Base-by-base conservation (phyloP, 1,284 basidiomycete species). In the Ceratobasidium sp. region DNA sequence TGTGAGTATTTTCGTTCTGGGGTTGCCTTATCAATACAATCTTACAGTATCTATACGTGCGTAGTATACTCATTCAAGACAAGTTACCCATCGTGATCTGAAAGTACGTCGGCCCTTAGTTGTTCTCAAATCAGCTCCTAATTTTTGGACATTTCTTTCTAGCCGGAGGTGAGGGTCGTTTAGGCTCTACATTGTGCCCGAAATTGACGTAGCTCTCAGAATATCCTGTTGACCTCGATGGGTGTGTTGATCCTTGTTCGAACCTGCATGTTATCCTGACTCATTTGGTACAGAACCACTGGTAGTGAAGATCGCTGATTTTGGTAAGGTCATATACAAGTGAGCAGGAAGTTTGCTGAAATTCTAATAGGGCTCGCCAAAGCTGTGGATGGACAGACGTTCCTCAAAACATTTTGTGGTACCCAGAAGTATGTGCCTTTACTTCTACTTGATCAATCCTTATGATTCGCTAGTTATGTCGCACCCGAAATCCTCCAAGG, bases 1-100 rank as follows among this genome's bases (percentile, higher is more conserved):
- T 42, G 73, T 75, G 20, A n/a, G 73, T 56, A 7, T 8, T 26
- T 26, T 23, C 33, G 8, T 58, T n/a, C 35, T 69, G 20, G 33
- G 17, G 6, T 33, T 37, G 53, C 8, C 20, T 39, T 23, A 17
- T 17, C 1, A 37, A 42, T n/a, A n/a, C 54, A 15, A 6, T 58
- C 26, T 31, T 20, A 23, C 6, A 11, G 7, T 37, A 47, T 49
- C 33, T 35, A 17, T 68, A n/a, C 15, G 13, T 31, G n/a, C 26
- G 53, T n/a, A 75, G 73, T 75, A 54, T 54, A 75, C 73, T 33
- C 73, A 75, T 54, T 75, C 73, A 7, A 75, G n/a, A 39, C 73
- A 37, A 28, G 73, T 75, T n/a, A 75, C 73, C 10, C 73, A 75
- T 65, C 73, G 73, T 6, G 73, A 75, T 20, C 73, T 75, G 3